Percentiles rank a stretch among this genome's conserved stretches.
Evolutionary conservation across 1,284 basidiomycete genomes (phyloP).

Genomic region (Pholiota adiposa): DNA sequence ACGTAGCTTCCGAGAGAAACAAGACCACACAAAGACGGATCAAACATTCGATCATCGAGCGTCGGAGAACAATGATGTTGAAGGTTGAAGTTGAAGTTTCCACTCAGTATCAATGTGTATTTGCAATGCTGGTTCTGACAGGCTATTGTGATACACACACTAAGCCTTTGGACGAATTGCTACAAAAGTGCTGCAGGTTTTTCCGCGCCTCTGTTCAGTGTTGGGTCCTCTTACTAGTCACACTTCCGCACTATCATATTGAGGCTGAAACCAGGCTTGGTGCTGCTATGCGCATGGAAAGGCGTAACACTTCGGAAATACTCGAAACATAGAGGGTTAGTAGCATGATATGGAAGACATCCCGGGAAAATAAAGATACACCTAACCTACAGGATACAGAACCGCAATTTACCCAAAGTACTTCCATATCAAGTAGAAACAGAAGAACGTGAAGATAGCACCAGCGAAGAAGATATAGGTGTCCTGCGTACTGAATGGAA

Average conservation of each 20-base stretch:
- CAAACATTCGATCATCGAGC: neutral
- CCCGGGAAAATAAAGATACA: constrained; percentile 21
- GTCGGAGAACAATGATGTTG: too few relatives aligned
- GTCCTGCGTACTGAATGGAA: constrained; percentile 78
- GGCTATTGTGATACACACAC: too few relatives aligned
- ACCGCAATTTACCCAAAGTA: constrained; percentile 71
- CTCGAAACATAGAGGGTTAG: constrained; percentile 10
- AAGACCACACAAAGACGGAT: constrained; percentile 4
- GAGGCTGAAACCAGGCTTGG: too few relatives aligned
- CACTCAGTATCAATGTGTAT: too few relatives aligned
- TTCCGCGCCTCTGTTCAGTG: too few relatives aligned
- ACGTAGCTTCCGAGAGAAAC: constrained; percentile 1
- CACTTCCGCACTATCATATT: too few relatives aligned
- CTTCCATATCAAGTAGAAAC: constrained; percentile 89
- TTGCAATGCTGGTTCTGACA: too few relatives aligned
- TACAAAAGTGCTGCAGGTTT: too few relatives aligned
- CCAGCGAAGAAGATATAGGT: constrained; percentile 90
- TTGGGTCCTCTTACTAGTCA: too few relatives aligned
- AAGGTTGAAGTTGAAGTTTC: too few relatives aligned
- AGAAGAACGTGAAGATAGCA: constrained; percentile 85
- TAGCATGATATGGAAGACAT: constrained; percentile 15
- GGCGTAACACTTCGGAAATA: neutral
- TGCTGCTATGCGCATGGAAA: neutral
- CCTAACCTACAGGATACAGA: constrained; percentile 4
- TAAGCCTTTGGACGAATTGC: too few relatives aligned